Evolutionary conservation across 2,329 filamentous ascomycete species (phyloP).

Genomic region (Neonectria hederae): DNA sequence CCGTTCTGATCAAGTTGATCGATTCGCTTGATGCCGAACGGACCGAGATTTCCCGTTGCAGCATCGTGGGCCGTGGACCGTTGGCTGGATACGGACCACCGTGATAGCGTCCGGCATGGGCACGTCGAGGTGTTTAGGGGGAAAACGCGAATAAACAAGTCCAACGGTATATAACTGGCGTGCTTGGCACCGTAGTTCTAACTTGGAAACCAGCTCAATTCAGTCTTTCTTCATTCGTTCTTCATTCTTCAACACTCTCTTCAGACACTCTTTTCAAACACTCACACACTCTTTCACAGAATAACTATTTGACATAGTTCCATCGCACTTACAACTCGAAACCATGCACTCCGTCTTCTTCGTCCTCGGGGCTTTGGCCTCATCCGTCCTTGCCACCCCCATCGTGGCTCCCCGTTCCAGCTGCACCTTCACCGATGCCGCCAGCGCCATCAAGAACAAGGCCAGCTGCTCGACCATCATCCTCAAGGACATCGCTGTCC

Average conservation of each 20-base stretch:
- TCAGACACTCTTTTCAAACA: neutral
- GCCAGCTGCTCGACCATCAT: conserved; percentile 62
- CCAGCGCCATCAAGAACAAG: conserved; percentile 58
- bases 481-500: conserved; percentile 63
- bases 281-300: conserved; percentile 1
- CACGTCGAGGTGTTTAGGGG: neutral
- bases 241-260: neutral
- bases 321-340: neutral
- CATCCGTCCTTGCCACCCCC: conserved; percentile 37
- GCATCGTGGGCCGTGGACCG: conserved; percentile 1
- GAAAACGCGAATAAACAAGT: neutral
- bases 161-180: neutral
- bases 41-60: conserved; percentile 19
- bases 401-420: conserved; percentile 34
- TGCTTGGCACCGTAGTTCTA: neutral
- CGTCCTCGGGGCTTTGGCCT: conserved; percentile 43
- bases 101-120: conserved; percentile 19
- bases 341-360: conserved; percentile 33
- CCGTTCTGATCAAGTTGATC: neutral
- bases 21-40: conserved; percentile 10
- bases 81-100: conserved; percentile 11
- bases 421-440: conserved; percentile 66
- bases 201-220: neutral
- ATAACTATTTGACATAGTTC: neutral
- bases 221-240: conserved; percentile 8